Evolutionary conservation across 495 filamentous ascomycete species (phyloP).

Genomic region (Aspergillus affinis): DNA sequence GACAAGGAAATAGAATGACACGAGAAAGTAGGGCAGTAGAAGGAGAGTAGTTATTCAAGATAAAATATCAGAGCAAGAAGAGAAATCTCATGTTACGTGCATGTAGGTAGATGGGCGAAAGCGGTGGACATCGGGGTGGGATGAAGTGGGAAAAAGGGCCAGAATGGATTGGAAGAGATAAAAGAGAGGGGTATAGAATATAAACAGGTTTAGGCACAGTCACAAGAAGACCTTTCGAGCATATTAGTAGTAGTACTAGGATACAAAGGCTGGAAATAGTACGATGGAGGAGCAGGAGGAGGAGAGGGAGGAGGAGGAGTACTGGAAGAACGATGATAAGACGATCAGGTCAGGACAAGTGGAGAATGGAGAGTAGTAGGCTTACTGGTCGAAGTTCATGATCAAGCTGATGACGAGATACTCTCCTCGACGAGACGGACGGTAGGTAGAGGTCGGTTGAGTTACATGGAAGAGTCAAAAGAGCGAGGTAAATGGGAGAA

Average conservation of each 20-base stretch:
- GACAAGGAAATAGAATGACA: constrained; percentile 32
- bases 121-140: constrained; percentile 30
- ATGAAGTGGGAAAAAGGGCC: constrained; percentile 15
- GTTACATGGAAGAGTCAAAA: constrained; percentile 12
- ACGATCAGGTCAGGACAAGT: constrained; percentile 21
- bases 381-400: constrained; percentile 31
- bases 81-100: constrained; percentile 20
- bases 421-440: constrained; percentile 6
- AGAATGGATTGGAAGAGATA: constrained; percentile 12
- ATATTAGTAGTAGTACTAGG: constrained; percentile 14
- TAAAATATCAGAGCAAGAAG: not conserved
- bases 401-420: constrained; percentile 2
- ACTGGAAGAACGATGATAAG: constrained; percentile 20
- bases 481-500: constrained; percentile 6
- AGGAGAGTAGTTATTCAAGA: constrained; percentile 2
- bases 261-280: constrained; percentile 27
- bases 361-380: constrained; percentile 17
- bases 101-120: constrained; percentile 20
- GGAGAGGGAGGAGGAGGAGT: constrained; percentile 20
- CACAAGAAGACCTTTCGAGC: constrained; percentile 22
- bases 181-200: constrained; percentile 18
- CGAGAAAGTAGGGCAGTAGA: constrained; percentile 27
- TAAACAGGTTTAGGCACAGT: constrained; percentile 32
- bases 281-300: constrained; percentile 12
- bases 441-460: not conserved